Conservation (phyloP, 2,329 filamentous ascomycete genomes). For the Aspergillus quadrilineatus region DNA sequence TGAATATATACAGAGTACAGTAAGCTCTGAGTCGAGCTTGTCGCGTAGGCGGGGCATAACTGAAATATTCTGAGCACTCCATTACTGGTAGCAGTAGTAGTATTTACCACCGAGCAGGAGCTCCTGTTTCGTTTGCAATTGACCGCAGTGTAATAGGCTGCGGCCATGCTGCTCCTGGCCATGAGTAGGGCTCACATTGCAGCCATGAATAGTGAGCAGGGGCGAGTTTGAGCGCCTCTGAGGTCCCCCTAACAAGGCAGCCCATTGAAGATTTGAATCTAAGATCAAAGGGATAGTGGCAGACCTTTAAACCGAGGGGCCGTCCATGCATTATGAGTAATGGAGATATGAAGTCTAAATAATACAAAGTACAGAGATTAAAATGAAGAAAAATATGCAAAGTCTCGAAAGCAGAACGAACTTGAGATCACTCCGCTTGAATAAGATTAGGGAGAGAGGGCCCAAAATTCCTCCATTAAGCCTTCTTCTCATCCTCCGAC, state of each 20-base stretch:
- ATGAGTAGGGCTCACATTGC: too few species aligned
- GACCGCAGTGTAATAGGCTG: too few species aligned
- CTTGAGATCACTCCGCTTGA: background rate
- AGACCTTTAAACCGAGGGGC: background rate
- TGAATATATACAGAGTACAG: background rate
- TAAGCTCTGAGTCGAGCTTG: background rate
- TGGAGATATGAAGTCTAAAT: background rate
- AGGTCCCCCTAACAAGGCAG: too few species aligned
- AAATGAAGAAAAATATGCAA: background rate
- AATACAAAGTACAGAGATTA: background rate
- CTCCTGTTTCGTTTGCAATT: too few species aligned
- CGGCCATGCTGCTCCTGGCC: too few species aligned
- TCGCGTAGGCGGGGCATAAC: background rate
- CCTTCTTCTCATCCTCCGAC: slow-evolving; percentile 30
- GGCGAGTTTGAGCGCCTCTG: too few species aligned
- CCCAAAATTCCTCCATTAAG: background rate
- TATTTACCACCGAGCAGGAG: too few species aligned
- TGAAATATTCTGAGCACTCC: background rate
- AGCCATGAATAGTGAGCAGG: too few species aligned
- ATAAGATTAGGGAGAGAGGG: background rate
- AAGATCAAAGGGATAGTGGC: background rate
- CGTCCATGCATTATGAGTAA: background rate
- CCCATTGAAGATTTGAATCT: too few species aligned
- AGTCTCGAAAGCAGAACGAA: background rate
- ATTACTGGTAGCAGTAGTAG: too few species aligned